Conservation (phyloP, 2,329 filamentous ascomycete species). For the Fusarium keratoplasticum region DNA sequence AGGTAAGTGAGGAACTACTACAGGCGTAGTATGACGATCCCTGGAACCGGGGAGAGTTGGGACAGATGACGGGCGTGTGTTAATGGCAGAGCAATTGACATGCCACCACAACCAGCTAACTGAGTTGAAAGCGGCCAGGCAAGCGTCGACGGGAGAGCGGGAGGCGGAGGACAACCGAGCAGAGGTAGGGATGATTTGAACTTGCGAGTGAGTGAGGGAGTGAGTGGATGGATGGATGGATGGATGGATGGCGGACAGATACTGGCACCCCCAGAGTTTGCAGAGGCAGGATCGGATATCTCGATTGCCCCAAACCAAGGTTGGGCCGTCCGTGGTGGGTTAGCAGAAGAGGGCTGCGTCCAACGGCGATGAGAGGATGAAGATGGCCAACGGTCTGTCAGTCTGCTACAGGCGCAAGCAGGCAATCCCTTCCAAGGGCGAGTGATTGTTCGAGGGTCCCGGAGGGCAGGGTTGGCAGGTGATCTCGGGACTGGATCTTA, state of each 20-base stretch:
- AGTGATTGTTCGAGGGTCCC: conserved; percentile 24
- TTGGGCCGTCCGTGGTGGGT: conserved; percentile 26
- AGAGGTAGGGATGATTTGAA: conserved; percentile 18
- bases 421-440: conserved; percentile 20
- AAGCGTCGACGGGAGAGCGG: conserved; percentile 17
- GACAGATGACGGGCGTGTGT: conserved; percentile 20
- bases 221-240: background rate
- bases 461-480: conserved; percentile 35
- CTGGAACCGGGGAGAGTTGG: conserved; percentile 20
- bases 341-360: conserved; percentile 24
- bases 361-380: conserved; percentile 31
- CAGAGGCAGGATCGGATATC: conserved; percentile 40
- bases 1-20: conserved; percentile 8
- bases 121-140: conserved; percentile 13
- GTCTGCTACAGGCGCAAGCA: conserved; percentile 27
- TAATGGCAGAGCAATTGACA: conserved; percentile 29
- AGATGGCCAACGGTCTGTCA: conserved; percentile 27
- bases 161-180: conserved; percentile 8
- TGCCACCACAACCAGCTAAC: conserved; percentile 29
- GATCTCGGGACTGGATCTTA: conserved; percentile 36
- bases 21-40: conserved; percentile 15
- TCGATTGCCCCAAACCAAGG: conserved; percentile 37
- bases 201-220: conserved; percentile 28
- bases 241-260: conserved; percentile 16
- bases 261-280: conserved; percentile 29